A percentile compares a stretch with the other conserved stretches of the same genome.
Evolutionary conservation across 306 rosid species (phyloP).

Genomic region (Vachellia collinsii): DNA sequence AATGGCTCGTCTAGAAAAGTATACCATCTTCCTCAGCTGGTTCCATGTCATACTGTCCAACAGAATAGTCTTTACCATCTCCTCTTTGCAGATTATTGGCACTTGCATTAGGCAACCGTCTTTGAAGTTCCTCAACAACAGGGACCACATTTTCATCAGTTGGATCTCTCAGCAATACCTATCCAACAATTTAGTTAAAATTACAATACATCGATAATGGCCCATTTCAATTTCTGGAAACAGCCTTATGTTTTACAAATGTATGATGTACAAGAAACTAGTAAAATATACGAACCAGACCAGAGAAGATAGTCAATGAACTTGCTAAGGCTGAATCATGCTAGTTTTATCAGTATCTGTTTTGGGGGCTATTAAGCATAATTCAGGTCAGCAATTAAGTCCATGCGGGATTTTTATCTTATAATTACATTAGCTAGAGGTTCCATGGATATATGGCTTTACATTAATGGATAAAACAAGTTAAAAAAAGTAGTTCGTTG

Average conservation of each 20-base stretch:
- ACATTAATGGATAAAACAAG: constrained; percentile 1
- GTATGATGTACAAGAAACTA: constrained; percentile 3
- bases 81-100: constrained; percentile 30
- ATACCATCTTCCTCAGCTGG: constrained; percentile 22
- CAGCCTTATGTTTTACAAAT: constrained; percentile 11
- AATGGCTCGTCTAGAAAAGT: neutral
- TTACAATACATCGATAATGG: constrained; percentile 16
- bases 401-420: neutral
- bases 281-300: constrained; percentile 9
- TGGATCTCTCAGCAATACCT: constrained; percentile 92
- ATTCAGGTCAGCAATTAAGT: constrained; percentile 8
- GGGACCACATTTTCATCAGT: constrained; percentile 78
- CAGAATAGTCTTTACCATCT: constrained; percentile 14
- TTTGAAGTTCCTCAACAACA: constrained; percentile 85
- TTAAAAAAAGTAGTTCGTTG: constrained; percentile 23
- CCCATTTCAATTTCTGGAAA: constrained; percentile 28
- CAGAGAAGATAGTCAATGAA: constrained; percentile 30
- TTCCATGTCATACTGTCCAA: constrained; percentile 19
- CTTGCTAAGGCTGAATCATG: constrained; percentile 12
- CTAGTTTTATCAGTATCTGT: neutral
- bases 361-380: constrained; percentile 1
- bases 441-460: neutral
- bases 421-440: constrained; percentile 1
- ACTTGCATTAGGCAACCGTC: constrained; percentile 69
- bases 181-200: constrained; percentile 39